Evolutionary conservation across 2,329 filamentous ascomycete genomes (phyloP), one percentile per base, ranked within the genome.

Genomic region (Trichoderma sp.): DNA sequence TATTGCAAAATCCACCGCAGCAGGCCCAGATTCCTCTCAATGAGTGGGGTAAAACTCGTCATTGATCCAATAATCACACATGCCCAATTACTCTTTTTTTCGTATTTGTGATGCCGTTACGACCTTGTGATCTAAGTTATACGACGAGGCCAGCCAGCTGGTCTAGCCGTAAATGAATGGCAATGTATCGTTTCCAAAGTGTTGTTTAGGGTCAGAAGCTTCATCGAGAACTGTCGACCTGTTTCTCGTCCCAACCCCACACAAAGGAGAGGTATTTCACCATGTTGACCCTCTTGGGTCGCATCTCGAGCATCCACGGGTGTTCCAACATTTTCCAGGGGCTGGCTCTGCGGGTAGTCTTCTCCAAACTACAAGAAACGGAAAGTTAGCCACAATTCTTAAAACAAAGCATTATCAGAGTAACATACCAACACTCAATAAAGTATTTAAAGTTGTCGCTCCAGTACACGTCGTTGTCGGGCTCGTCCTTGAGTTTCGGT

Each of bases 261-360:
- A 99, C 96, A 77, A 96, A 94, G 73, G 91, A 90, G 72, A 99
- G 88, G 82, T 98, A 99, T 78, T 94, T 93, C 75, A 90, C 90
- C 95, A 99, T 98, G 82, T 98, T 98, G 80, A 99, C 96, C 76
- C 96, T 93, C 86, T 98, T 98, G 69, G 90, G 87, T 78, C 92
- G 92, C 93, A 98, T 98, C 78, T 99, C 96, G 55, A 93, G 85
- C 91, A 99, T 97, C 96, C 96, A 99, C 2, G 96, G 96, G 83
- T 99, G 96, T 80, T 99, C 96, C 74, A 97, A 89, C 95, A 99
- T 99, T 78, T 95, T 93, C 96, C 96, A 99, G 13, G 96, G 96
- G 72, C 93, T 97, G 34, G 95, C 96, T 80, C 96, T 88, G 78
- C 95, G 90, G 71, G 87, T 88, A 23, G 93, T 91, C 83, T 99